phyloP scores from a whole-genome alignment of 2,329 filamentous ascomycete species.

The Diaporthe citriasiana region DNA sequence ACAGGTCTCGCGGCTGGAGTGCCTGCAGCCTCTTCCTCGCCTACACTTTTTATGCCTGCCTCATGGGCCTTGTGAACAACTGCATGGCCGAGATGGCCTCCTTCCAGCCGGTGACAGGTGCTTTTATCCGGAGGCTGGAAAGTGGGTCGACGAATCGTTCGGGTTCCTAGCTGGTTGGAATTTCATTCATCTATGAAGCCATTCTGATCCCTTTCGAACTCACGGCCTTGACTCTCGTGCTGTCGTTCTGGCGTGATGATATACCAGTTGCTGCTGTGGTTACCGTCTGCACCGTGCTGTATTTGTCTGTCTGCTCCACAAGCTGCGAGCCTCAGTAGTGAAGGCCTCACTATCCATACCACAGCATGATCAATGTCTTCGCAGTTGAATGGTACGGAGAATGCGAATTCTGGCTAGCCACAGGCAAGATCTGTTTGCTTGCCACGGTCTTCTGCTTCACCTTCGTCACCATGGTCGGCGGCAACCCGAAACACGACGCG shows the following conservation, averaged over 20 bases:
- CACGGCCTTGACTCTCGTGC: conserved; percentile 56
- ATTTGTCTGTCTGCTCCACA: conserved; percentile 61
- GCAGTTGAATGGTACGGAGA: conserved; percentile 78
- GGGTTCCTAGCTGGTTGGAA: conserved; percentile 68
- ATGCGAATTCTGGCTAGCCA: conserved; percentile 78
- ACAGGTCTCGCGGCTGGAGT: conserved; percentile 62
- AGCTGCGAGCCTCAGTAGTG: neutral
- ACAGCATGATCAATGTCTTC: conserved; percentile 70
- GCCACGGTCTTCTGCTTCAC: conserved; percentile 79
- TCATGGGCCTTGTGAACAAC: conserved; percentile 75
- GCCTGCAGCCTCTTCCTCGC: conserved; percentile 69
- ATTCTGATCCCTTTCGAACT: conserved; percentile 59
- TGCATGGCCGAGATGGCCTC: conserved; percentile 75
- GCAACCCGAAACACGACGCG: conserved; percentile 77
- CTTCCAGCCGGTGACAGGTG: conserved; percentile 72
- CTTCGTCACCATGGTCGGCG: conserved; percentile 83
- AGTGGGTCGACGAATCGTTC: conserved; percentile 75
- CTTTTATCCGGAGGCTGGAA: conserved; percentile 73
- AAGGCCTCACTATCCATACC: neutral
- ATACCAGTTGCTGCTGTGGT: conserved; percentile 67
- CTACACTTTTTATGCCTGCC: conserved; percentile 67
- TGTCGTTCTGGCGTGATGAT: conserved; percentile 62
- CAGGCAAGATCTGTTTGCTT: conserved; percentile 76
- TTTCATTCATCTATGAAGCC: conserved; percentile 59
- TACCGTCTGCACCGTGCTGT: conserved; percentile 66